phyloP scores from a whole-genome alignment of 2,329 filamentous ascomycete genomes.

The Bipolaris cookei region DNA sequence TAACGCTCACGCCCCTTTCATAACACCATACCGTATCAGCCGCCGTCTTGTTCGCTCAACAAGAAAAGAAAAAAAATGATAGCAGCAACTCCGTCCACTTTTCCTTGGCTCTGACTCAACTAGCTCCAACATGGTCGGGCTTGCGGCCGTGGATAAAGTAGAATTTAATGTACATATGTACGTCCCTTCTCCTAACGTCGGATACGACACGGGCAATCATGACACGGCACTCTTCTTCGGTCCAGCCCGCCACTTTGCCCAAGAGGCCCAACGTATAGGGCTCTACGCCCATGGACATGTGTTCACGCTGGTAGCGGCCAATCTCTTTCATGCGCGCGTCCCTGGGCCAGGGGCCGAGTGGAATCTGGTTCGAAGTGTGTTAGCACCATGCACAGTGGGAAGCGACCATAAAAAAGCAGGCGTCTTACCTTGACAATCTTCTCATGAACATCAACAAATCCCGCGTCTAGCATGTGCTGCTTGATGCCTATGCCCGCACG shows the following conservation, averaged over 20 bases:
- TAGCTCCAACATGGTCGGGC: slow-evolving; percentile 11
- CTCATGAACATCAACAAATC: slow-evolving; percentile 45
- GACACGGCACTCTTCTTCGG: slow-evolving; percentile 42
- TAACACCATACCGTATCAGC: neutral
- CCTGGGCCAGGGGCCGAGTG: slow-evolving; percentile 53
- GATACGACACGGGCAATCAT: slow-evolving; percentile 43
- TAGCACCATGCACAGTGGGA: neutral
- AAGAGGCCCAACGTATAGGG: slow-evolving; percentile 47
- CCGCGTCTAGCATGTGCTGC: slow-evolving; percentile 37
- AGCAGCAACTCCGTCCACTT: neutral
- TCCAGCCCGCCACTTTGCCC: slow-evolving; percentile 46
- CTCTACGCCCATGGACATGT: slow-evolving; percentile 46
- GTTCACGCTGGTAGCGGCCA: slow-evolving; percentile 51
- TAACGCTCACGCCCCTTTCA: neutral
- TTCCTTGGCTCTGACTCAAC: neutral
- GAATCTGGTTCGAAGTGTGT: slow-evolving; percentile 29
- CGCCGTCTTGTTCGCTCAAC: neutral
- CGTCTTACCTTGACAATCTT: slow-evolving; percentile 42
- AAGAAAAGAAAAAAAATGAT: neutral
- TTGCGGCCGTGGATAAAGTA: slow-evolving; percentile 45
- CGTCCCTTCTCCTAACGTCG: slow-evolving; percentile 37
- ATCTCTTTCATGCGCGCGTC: slow-evolving; percentile 59
- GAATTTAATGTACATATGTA: slow-evolving; percentile 45
- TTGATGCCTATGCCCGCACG: slow-evolving; percentile 31
- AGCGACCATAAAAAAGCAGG: neutral